Conservation (phyloP, 768 basidiomycete species). For the Ramaria rubella region DNA sequence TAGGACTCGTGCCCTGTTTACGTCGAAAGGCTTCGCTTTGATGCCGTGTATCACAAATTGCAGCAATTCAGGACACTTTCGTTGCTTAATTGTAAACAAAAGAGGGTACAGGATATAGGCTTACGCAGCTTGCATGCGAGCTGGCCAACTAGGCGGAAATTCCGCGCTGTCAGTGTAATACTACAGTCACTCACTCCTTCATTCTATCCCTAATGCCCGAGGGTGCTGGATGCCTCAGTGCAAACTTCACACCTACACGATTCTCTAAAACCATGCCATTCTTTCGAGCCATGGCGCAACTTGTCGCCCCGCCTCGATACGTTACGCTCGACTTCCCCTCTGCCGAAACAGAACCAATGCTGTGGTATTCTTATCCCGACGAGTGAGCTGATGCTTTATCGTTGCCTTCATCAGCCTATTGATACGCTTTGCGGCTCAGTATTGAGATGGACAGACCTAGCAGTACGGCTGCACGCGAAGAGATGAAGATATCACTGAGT, state of each 20-base stretch:
- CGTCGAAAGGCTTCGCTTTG: no score
- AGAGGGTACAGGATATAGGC: background rate
- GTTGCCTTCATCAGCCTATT: background rate
- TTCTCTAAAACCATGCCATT: background rate
- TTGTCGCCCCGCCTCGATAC: slow-evolving; percentile 6
- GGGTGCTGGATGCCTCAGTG: no score
- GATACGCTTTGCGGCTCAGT: background rate
- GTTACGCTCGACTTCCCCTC: background rate
- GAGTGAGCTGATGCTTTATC: background rate
- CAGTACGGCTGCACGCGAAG: slow-evolving; percentile 3
- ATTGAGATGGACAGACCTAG: slow-evolving; percentile 2
- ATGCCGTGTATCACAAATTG: no score
- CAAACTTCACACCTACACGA: background rate
- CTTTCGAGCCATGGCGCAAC: background rate
- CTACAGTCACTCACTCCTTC: no score
- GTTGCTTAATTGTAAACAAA: background rate
- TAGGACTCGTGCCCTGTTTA: no score
- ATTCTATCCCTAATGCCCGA: no score
- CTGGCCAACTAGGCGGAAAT: no score
- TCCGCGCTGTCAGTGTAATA: no score
- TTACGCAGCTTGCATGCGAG: no score
- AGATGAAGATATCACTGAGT: slow-evolving; percentile 1
- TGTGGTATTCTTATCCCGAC: background rate
- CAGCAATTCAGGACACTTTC: no score
- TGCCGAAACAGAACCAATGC: background rate